Conservation (phyloP, 1,284 basidiomycete genomes). For the Sporisorium iseilematis-ciliati region DNA sequence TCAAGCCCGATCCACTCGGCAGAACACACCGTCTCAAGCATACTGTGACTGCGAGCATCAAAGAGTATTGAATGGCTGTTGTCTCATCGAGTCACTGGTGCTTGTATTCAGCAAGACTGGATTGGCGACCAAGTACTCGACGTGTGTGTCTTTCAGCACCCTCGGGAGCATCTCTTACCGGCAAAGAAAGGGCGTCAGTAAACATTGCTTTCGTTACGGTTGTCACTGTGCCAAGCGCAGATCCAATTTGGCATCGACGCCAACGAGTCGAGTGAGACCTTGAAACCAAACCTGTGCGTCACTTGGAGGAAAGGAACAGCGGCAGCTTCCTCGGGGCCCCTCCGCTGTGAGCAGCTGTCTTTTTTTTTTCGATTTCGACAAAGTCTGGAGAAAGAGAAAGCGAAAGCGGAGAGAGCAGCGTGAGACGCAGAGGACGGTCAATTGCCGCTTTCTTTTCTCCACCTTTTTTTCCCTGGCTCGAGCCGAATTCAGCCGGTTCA, state of each 20-base stretch:
- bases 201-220: background rate
- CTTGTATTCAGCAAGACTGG: background rate
- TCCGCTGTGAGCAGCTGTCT: background rate
- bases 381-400: constrained; percentile 6
- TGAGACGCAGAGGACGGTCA: constrained; percentile 1
- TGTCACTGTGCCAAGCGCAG: background rate
- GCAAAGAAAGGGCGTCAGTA: background rate
- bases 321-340: constrained; percentile 4
- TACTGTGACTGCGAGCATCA: too few relatives aligned
- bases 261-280: background rate
- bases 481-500: constrained; percentile 43
- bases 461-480: constrained; percentile 9
- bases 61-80: background rate
- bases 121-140: too few relatives aligned
- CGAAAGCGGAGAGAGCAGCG: background rate
- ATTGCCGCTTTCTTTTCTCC: constrained; percentile 24
- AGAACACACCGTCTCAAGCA: background rate
- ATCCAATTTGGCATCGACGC: constrained; percentile 1
- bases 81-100: background rate
- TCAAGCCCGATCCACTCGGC: too few relatives aligned
- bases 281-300: background rate
- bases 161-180: constrained; percentile 5
- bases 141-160: background rate
- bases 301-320: background rate
- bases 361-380: background rate